Percentiles rank a stretch among this genome's conserved stretches.
Evolutionary conservation across 192 early-diverging fungal genomes (phyloP).

Genomic region (Haplosporangium gracile): DNA sequence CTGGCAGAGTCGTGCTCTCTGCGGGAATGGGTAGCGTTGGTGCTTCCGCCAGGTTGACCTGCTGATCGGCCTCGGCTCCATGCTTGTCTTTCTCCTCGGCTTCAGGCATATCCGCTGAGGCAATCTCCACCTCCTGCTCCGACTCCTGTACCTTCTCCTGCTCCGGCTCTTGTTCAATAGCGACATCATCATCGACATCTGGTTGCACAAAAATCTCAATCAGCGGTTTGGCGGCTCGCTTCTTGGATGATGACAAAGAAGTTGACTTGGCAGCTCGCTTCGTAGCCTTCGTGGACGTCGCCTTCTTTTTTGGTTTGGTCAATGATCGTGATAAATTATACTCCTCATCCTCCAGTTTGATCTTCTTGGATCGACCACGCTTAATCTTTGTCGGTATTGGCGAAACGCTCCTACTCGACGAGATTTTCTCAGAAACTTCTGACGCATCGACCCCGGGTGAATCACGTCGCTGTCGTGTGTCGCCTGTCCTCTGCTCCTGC

Average conservation of each 20-base stretch:
- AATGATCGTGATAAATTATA: neutral
- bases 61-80: neutral
- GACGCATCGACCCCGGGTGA: neutral
- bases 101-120: neutral
- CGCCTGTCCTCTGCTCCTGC: neutral
- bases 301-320: neutral
- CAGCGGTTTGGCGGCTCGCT: constrained; percentile 11
- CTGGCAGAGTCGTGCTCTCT: neutral
- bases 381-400: neutral
- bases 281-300: neutral
- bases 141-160: neutral
- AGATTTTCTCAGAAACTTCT: neutral
- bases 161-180: too few species aligned
- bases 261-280: neutral
- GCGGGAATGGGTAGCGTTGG: neutral
- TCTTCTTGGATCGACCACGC: neutral
- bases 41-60: neutral
- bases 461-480: too few species aligned
- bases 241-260: constrained; percentile 8
- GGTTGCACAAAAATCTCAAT: constrained; percentile 33
- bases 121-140: neutral
- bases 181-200: neutral
- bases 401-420: neutral
- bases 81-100: neutral
- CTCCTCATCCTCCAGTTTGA: neutral